Base-by-base conservation (phyloP, 148 eudicot species). In the Rheum nobile region DNA sequence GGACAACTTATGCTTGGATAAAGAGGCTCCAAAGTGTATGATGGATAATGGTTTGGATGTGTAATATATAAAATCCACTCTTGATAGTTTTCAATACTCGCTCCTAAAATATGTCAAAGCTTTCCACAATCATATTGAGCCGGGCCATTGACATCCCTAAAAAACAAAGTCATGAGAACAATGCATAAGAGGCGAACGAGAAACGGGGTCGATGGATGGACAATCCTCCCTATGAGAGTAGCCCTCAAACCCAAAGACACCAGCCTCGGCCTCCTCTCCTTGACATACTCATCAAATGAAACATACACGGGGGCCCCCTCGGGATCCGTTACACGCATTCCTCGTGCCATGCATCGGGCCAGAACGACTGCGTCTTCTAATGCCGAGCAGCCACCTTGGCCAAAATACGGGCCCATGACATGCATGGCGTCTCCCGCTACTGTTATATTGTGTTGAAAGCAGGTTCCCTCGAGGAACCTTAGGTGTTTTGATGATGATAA, bases 391-490 rank as follows among this genome's bases (percentile, higher is more conserved):
- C 75, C 54, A 0, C 75, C 75, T 72, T 72, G 75, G 22, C 75
- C 75, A 13, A 47, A 44, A 43, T 37, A 72, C 17, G 75, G 75
- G 22, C 54, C 54, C 39, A 72, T 72, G 4, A 72, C 61, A 9
- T 72, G 75, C 75, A 72, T 72, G 1, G 75, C 75, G 19, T 72
- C 75, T 3, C 75, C 75, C 0, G 75, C 75, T 72, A 72, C 38
- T 29, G 61, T 47, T 9, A 72, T 39, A 19, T n/a, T n/a, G n/a
- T n/a, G n/a, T n/a, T n/a, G n/a, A n/a, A n/a, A n/a, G n/a, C n/a
- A n/a, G n/a, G n/a, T n/a, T n/a, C n/a, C n/a, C n/a, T n/a, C n/a
- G n/a, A n/a, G n/a, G n/a, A n/a, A n/a, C n/a, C n/a, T n/a, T n/a
- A n/a, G n/a, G n/a, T n/a, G n/a, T n/a, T n/a, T n/a, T n/a, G n/a